A percentile compares a stretch with the other conserved stretches of the same genome.
Evolutionary conservation across 2,329 filamentous ascomycete species (phyloP).

Genomic region (Madurella fahalii): DNA sequence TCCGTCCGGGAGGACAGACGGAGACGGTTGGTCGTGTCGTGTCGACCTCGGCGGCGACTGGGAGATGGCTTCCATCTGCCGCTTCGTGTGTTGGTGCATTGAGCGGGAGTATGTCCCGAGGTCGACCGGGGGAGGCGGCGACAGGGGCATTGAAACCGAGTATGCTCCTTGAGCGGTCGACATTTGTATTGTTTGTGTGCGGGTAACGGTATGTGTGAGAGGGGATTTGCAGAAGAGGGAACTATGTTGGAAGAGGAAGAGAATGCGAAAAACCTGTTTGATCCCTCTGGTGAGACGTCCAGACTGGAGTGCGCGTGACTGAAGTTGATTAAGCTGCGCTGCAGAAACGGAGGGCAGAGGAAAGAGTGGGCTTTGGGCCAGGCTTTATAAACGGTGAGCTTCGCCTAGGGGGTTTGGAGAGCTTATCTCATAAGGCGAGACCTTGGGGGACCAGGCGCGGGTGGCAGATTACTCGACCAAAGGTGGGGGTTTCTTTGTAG

Average conservation of each 20-base stretch:
- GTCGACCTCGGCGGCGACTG: conserved; percentile 35
- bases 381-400: conserved; percentile 19
- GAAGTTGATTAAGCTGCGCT: neutral
- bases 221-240: neutral
- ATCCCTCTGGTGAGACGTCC: neutral
- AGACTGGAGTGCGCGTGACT: neutral
- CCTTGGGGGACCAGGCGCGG: neutral
- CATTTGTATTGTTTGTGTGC: conserved; percentile 4
- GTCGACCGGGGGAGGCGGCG: conserved; percentile 28
- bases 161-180: conserved; percentile 12
- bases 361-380: neutral
- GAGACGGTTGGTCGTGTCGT: conserved; percentile 1
- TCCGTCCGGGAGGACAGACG: conserved; percentile 28
- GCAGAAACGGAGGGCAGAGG: conserved; percentile 6
- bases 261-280: neutral
- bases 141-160: conserved; percentile 23
- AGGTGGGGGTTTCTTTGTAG: too few relatives aligned
- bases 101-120: conserved; percentile 49
- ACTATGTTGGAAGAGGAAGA: neutral
- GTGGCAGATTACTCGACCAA: too few relatives aligned
- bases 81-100: conserved; percentile 63
- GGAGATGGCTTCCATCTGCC: conserved; percentile 58
- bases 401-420: neutral
- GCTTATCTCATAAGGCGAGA: conserved; percentile 17
- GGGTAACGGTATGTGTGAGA: neutral